Evolutionary conservation across 2,329 filamentous ascomycete genomes (phyloP), one percentile per base, ranked within the genome.

Genomic region (Malbranchea zuffiana): DNA sequence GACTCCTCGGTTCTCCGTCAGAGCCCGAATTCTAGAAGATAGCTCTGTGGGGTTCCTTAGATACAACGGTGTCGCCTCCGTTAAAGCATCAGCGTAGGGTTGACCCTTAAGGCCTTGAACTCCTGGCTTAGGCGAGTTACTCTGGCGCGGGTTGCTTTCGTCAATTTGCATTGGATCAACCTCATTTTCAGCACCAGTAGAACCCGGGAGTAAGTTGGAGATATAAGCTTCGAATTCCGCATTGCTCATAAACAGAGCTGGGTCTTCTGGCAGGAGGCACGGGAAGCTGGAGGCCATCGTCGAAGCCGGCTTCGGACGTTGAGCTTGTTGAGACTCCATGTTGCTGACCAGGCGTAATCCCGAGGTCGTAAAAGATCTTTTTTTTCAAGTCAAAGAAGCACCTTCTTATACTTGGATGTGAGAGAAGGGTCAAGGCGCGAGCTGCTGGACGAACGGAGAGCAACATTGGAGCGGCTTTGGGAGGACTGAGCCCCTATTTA

Each of bases 1-100:
- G 2, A 71, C 47, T 41, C 71, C 71, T 3, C 39, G 47, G 39
- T 76, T 75, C 21, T 69, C 62, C 0, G 71, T 77, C n/a, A 63
- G 47, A 53, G 68, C 68, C 51, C 35, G 24, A 18, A 34, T 38
- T n/a, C 12, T 35, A 3, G 24, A 19, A 5, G n/a, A 10, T 16
- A 35, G 20, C 6, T 34, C 19, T 12, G 8, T 10, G 12, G 13
- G 24, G 24, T 1, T 11, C 15, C n/a, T 21, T 17, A 10, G 11
- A 7, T 23, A 11, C 11, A 12, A 16, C 13, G 5, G 5, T 4
- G 26, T 18, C 25, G 29, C 15, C 11, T 26, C 32, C 13, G n/a
- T 20, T 12, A 25, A 32, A 24, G 39, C 34, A 21, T 37, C 24
- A n/a, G 31, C 16, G 20, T 34, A 41, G 11, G 39, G 13, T 25